phyloP scores from a whole-genome alignment of 352 stramenopile genomes.

The Phytopythium delawarense region DNA sequence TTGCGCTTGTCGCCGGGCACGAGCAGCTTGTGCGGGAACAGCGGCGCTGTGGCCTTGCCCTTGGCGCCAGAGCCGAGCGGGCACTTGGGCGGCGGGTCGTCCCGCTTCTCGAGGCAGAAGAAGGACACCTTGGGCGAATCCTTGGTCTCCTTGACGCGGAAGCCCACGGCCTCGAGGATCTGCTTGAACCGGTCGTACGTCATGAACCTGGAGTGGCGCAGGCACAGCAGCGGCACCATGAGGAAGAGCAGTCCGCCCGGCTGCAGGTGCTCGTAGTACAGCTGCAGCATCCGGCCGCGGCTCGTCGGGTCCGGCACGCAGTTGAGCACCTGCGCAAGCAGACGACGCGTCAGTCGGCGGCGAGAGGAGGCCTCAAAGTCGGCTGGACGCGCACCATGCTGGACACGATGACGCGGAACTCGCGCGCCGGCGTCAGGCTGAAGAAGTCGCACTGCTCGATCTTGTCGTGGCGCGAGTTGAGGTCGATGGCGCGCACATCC shows the following conservation, averaged over 20 bases:
- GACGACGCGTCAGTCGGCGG: background rate
- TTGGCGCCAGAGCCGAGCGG: slow-evolving; percentile 9
- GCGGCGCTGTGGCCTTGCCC: background rate
- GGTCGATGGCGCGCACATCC: slow-evolving; percentile 92
- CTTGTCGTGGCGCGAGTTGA: slow-evolving; percentile 88
- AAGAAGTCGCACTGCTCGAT: slow-evolving; percentile 94
- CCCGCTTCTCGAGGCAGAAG: slow-evolving; percentile 65
- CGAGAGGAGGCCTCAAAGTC: too few species aligned
- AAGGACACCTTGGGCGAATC: slow-evolving; percentile 79
- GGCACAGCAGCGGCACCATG: slow-evolving; percentile 73
- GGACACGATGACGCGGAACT: slow-evolving; percentile 92
- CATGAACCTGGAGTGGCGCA: slow-evolving; percentile 76
- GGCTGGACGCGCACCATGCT: slow-evolving; percentile 63
- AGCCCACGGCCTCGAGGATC: slow-evolving; percentile 71
- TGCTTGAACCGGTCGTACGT: slow-evolving; percentile 59
- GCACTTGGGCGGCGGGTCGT: slow-evolving; percentile 10
- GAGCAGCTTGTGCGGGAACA: slow-evolving; percentile 49
- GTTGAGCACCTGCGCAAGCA: slow-evolving; percentile 81
- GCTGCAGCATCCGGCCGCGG: slow-evolving; percentile 72
- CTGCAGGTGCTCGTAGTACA: slow-evolving; percentile 57
- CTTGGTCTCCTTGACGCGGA: slow-evolving; percentile 64
- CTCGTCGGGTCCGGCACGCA: slow-evolving; percentile 90
- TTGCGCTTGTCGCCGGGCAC: slow-evolving; percentile 54
- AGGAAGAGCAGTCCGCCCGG: slow-evolving; percentile 57
- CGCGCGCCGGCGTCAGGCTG: slow-evolving; percentile 48